Evolutionary conservation across 164 flowering plant species (phyloP), one percentile per base, ranked within the genome.

Genomic region (Vitis rupestris): DNA sequence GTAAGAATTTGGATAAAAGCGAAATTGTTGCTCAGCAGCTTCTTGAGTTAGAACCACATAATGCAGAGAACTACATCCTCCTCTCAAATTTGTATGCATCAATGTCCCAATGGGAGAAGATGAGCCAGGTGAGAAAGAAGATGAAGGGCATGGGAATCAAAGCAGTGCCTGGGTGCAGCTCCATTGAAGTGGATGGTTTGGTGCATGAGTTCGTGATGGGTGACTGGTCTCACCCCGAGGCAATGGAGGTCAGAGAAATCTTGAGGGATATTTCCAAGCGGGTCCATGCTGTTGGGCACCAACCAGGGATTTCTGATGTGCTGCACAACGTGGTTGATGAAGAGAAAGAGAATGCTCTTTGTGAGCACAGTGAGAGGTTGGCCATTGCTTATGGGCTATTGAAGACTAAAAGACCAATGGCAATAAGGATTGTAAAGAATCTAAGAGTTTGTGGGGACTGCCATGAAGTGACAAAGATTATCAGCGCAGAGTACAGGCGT

Each of bases 391-490:
- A 49, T 70, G 85, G 85, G 13, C 59, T 82, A 67, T 62, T 80
- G 72, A 82, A 82, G 70, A 78, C 80, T 1, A 73, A 77, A 69
- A 77, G 79, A 13, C 81, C 85, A 0, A 70, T 61, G 49, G 76
- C 67, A 10, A 82, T 82, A 71, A 62, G 80, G 64, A 77, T 79
- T 53, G 81, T 79, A 51, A 82, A 82, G 78, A 82, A 82, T 66
- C 66, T 82, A 44, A 73, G 85, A 51, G 76, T 80, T 37, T 82
- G 85, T 64, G 71, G 56, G 14, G 82, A 79, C 63, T 82, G 79
- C 79, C 80, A 81, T 76, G 84, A 79, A 70, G 89, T 82, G 66
- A 81, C 83, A 19, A 83, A 83, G 76, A 76, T 77, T 44, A 82
- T 86, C 16, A 82, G 85, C 51, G 78, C 64, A 69, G 13, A 83